Base-by-base conservation (phyloP, 75 land plant species). In the Isoetes taiwanensis region DNA sequence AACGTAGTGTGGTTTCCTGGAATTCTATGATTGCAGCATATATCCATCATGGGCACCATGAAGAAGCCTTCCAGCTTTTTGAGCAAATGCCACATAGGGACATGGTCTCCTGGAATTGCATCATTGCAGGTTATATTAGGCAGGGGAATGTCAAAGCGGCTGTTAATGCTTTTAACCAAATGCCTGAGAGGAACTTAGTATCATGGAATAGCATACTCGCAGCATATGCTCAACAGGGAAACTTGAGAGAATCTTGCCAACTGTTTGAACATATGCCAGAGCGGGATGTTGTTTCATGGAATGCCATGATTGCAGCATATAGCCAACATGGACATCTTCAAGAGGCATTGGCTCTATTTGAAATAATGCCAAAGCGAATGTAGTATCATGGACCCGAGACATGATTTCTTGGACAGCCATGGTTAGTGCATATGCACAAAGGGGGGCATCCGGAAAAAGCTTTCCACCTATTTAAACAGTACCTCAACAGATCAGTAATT, bases 181-280 rank as follows among this genome's bases (percentile, higher is more conserved):
- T 56, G 50, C 1, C 48, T 56, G 19, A 56, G 16, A 65, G 53
- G 52, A 76, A 74, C 61, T 46, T 73, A 34, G 69, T 81, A 20
- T 53, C 65, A 26, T 78, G 84, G 81, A 81, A 78, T 55, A 68
- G 68, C 25, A 73, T 81, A 78, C 24, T 81, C 1, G 63, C 62
- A 1, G 63, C 71, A 32, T 78, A 71, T 59, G 64, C 53, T 42
- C 35, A 30, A n/a, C 70, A 78, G 71, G 43, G 37, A n/a, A 33
- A 23, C 21, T 9, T 63, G 2, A 27, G 34, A 2, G 58, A 63
- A 30, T 58, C 64, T 3, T 27, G 27, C 23, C 28, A 32, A 26
- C 1, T 63, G 35, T 63, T 63, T 63, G 64, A 24, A 28, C 29
- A 31, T 21, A 53, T 63, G 63, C 63, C 58, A 27, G 26, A 30